Evolutionary conservation across 768 basidiomycete genomes (phyloP).

Genomic region (Tulasnella sp.): DNA sequence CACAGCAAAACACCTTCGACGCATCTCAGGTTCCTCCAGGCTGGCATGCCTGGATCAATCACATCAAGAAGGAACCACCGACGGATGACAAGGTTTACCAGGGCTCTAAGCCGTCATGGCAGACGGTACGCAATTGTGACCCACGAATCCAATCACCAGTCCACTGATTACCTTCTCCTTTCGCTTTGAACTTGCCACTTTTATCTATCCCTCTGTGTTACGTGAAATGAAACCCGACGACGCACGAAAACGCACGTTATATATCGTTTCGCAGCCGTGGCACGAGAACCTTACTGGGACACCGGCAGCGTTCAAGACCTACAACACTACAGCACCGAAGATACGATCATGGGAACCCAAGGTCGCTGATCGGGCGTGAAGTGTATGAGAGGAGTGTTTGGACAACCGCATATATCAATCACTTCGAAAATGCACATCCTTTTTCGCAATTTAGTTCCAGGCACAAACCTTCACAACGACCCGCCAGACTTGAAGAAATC

Average conservation of each 20-base stretch:
- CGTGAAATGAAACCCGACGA: too few species aligned
- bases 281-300: constrained; percentile 89
- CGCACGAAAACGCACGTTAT: neutral
- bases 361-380: constrained; percentile 27
- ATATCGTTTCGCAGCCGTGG: constrained; percentile 46
- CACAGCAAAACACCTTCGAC: constrained; percentile 63
- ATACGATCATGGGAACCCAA: constrained; percentile 76
- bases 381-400: too few species aligned
- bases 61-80: constrained; percentile 80
- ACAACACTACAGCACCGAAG: constrained; percentile 81
- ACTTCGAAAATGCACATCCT: too few species aligned
- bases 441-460: too few species aligned
- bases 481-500: too few species aligned
- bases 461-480: too few species aligned
- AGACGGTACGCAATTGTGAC: constrained; percentile 48
- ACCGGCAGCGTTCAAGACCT: constrained; percentile 77
- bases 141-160: neutral
- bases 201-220: too few species aligned
- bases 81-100: constrained; percentile 62
- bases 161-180: too few species aligned
- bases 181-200: too few species aligned
- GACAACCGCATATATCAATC: too few species aligned
- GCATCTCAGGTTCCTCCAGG: constrained; percentile 91
- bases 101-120: constrained; percentile 64
- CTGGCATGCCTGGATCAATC: constrained; percentile 93